phyloP scores from a whole-genome alignment of 164 flowering plant genomes.

The Berberis vulgaris region DNA sequence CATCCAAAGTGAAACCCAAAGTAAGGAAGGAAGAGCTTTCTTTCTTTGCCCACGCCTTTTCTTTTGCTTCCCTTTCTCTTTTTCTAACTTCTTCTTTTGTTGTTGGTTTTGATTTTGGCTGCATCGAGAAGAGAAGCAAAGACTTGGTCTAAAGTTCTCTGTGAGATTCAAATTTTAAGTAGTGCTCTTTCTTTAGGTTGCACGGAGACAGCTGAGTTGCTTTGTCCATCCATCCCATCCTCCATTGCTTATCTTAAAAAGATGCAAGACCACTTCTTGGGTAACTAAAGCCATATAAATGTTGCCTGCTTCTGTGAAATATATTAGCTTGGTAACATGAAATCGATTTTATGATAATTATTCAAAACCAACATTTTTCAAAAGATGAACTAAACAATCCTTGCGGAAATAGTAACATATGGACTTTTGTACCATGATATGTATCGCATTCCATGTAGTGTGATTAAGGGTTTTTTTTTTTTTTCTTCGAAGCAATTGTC shows the following conservation, averaged over 20 bases:
- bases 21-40: conserved; percentile 2
- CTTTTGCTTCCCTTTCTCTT: conserved; percentile 11
- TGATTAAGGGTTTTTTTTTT: too few species aligned
- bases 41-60: conserved; percentile 4
- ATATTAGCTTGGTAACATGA: too few species aligned
- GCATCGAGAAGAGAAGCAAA: conserved; percentile 18
- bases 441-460: too few species aligned
- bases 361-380: too few species aligned
- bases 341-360: too few species aligned
- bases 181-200: not conserved
- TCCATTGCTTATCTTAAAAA: not conserved
- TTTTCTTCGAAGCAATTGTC: too few species aligned
- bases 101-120: conserved; percentile 12
- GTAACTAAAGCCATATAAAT: too few species aligned
- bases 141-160: conserved; percentile 22
- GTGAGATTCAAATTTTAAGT: conserved; percentile 11
- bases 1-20: conserved; percentile 16
- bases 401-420: too few species aligned
- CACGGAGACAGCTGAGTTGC: conserved; percentile 9
- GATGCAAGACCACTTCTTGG: not conserved
- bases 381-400: too few species aligned
- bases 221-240: too few species aligned
- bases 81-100: conserved; percentile 6
- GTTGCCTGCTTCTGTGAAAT: too few species aligned
- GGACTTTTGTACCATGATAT: too few species aligned